A percentile compares a stretch with the other conserved stretches of the same genome.
Evolutionary conservation across 2,329 filamentous ascomycete genomes (phyloP).

Genomic region (Monosporascus sp.): DNA sequence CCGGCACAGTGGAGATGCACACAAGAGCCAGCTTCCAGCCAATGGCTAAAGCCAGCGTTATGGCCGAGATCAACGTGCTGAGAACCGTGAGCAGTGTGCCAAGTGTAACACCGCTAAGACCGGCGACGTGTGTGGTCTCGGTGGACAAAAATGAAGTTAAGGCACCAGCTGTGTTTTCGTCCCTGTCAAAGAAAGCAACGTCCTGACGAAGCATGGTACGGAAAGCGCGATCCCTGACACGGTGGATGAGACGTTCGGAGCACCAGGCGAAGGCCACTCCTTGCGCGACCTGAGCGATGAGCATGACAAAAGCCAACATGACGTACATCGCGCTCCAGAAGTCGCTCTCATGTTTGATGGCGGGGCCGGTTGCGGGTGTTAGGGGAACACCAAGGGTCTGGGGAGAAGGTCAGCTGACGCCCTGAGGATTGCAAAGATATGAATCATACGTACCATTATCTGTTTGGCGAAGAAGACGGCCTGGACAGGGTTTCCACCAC

Average conservation of each 20-base stretch:
- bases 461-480: conserved; percentile 86
- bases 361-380: conserved; percentile 42
- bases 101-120: conserved; percentile 80
- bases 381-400: conserved; percentile 34
- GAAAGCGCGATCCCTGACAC: conserved; percentile 79
- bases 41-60: conserved; percentile 65
- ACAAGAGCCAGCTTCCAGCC: conserved; percentile 88
- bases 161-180: conserved; percentile 84
- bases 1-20: conserved; percentile 71
- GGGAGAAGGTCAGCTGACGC: conserved; percentile 8
- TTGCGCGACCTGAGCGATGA: conserved; percentile 63
- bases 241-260: conserved; percentile 80
- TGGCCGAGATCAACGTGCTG: conserved; percentile 74
- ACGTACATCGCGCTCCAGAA: conserved; percentile 90
- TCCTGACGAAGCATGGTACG: conserved; percentile 87
- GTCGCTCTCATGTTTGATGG: conserved; percentile 65
- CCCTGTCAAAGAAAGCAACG: conserved; percentile 83
- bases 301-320: conserved; percentile 71
- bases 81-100: conserved; percentile 77
- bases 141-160: conserved; percentile 86
- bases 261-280: conserved; percentile 76
- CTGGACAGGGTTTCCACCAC: conserved; percentile 72
- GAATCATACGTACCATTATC: conserved; percentile 59
- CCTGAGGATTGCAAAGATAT: not conserved
- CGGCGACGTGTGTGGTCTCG: conserved; percentile 82